These are phyloP conservation scores for Wallacemonas collosoma DNA, from an alignment of 208 protist genomes.

Conservation along the genomic window DNA sequence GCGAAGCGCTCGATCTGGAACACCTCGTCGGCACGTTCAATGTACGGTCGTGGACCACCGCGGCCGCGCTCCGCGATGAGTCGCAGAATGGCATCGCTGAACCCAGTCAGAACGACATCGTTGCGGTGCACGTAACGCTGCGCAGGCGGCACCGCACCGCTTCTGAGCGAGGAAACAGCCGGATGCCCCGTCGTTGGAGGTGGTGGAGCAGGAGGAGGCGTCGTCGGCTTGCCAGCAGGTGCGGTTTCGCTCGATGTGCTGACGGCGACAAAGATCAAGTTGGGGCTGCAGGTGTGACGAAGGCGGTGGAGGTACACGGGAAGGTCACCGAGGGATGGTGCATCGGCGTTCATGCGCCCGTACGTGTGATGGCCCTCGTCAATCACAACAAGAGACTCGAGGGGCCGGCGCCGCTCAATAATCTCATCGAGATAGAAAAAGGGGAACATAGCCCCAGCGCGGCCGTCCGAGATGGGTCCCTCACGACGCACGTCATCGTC, in stretches of 20 bases:
- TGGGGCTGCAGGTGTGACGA: slow-evolving; percentile 79
- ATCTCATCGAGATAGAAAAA: slow-evolving; percentile 76
- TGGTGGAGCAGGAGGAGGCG: neutral
- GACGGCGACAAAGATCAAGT: slow-evolving; percentile 91
- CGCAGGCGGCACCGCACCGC: neutral
- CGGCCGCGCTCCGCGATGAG: slow-evolving; percentile 89
- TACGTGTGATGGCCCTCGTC: slow-evolving; percentile 78
- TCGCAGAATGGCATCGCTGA: slow-evolving; percentile 90
- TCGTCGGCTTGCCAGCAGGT: neutral
- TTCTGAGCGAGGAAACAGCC: too few species aligned
- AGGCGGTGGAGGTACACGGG: slow-evolving; percentile 81
- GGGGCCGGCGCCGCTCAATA: slow-evolving; percentile 41
- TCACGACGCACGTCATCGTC: too few species aligned
- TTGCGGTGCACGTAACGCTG: slow-evolving; percentile 76
- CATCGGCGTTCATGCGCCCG: slow-evolving; percentile 59
- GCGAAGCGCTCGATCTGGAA: slow-evolving; percentile 62
- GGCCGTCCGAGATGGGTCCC: neutral
- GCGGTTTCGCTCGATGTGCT: slow-evolving; percentile 37
- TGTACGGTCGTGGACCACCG: slow-evolving; percentile 56
- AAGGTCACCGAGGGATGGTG: slow-evolving; percentile 74
- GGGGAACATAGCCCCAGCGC: slow-evolving; percentile 55
- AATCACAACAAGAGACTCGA: slow-evolving; percentile 77
- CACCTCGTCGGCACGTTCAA: slow-evolving; percentile 84
- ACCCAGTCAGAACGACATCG: slow-evolving; percentile 91
- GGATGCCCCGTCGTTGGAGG: neutral